Conservation (phyloP, 495 filamentous ascomycete species). For the Aspergillus bertholletiae region DNA sequence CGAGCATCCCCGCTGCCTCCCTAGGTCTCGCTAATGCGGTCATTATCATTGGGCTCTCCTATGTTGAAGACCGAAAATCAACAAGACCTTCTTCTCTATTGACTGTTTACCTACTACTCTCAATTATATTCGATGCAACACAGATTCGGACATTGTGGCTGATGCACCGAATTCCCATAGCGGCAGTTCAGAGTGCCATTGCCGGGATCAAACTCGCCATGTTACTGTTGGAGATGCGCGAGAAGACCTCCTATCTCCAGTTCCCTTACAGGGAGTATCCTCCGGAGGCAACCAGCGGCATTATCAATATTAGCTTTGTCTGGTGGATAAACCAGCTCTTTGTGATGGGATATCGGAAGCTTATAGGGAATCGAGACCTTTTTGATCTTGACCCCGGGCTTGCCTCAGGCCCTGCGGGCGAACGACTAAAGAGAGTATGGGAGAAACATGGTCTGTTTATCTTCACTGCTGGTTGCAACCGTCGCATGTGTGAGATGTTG, state of each 20-base stretch:
- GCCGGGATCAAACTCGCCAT: neutral
- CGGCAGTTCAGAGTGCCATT: neutral
- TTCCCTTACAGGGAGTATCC: neutral
- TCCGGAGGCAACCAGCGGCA: conserved; percentile 9
- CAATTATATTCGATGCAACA: conserved; percentile 1
- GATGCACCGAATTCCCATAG: neutral
- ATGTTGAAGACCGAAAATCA: conserved; percentile 16
- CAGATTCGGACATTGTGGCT: neutral
- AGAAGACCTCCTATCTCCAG: neutral
- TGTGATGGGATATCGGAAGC: neutral
- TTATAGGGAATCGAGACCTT: neutral
- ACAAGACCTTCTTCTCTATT: conserved; percentile 19
- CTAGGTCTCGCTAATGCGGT: neutral
- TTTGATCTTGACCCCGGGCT: conserved; percentile 4
- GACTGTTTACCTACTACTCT: conserved; percentile 14
- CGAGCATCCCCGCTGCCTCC: neutral
- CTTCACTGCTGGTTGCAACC: neutral
- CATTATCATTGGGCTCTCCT: conserved; percentile 6
- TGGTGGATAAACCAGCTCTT: conserved; percentile 17
- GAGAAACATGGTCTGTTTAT: conserved; percentile 1
- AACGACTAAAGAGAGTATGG: neutral
- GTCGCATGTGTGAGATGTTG: neutral
- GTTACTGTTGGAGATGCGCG: neutral
- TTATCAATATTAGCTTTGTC: conserved; percentile 13
- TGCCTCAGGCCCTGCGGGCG: neutral